These are phyloP conservation scores for Pestalotiopsis sp. DNA, from an alignment of 2,329 filamentous ascomycete species.

Conservation along the genomic window DNA sequence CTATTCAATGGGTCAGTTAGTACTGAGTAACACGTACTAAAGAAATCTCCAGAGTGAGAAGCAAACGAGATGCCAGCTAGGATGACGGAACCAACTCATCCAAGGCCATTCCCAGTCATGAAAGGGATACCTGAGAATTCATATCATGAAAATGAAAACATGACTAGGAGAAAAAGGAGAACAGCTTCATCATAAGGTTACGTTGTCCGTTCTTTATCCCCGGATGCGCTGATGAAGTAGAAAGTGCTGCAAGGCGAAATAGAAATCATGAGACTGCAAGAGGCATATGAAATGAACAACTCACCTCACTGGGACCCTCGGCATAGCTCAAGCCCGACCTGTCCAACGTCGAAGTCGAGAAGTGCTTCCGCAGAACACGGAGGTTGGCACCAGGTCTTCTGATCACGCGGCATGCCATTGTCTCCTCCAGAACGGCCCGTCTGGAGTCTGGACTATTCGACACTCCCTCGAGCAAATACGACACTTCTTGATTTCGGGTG, in stretches of 20 bases:
- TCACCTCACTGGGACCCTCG: constrained; percentile 36
- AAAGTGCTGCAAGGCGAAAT: neutral
- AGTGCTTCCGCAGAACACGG: constrained; percentile 19
- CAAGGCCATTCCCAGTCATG: no score
- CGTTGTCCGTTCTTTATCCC: neutral
- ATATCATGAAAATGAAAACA: neutral
- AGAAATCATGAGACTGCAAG: neutral
- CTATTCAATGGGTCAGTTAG: constrained; percentile 39
- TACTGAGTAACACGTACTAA: neutral
- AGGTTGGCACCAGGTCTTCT: neutral
- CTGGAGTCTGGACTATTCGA: neutral
- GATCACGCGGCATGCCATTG: neutral
- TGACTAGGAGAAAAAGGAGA: neutral
- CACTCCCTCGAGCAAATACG: no score
- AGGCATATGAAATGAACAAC: constrained; percentile 25
- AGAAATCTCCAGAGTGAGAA: neutral
- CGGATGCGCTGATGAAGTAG: neutral
- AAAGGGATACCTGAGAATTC: no score
- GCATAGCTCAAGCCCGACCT: constrained; percentile 26
- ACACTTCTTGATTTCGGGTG: no score
- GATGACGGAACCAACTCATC: neutral
- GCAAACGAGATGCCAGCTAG: neutral
- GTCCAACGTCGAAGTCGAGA: constrained; percentile 26
- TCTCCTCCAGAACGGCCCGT: neutral
- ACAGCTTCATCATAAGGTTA: no score